Evolutionary conservation across 1,284 basidiomycete genomes (phyloP), one percentile per base, ranked within the genome.

Genomic region (Tremellales sp.): DNA sequence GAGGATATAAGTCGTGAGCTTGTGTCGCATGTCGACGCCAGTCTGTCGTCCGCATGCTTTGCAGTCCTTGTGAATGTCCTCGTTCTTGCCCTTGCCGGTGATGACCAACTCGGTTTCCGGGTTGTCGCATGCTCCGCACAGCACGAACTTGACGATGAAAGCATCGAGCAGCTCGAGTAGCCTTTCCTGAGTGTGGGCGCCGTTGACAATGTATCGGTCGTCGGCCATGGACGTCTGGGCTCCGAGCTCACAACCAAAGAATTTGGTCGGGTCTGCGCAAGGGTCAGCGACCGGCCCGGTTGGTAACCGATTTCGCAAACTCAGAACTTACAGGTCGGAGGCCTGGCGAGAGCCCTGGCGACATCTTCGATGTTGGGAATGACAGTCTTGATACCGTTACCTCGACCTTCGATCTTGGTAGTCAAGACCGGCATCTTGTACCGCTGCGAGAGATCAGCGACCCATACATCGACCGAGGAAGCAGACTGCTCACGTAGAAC

Each of bases 331-430:
- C 78, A 82, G 46, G 90, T 84, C 26, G 96, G 88, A 56, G 96
- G 94, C 57, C 96, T 86, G 72, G 86, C 90, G 65, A 99, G 82
- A 36, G 96, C 91, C 52, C 91, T 86, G 45, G 94, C 90, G 61
- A 99, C 88, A 76, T 98, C 96, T 57, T 90, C 84, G 92, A 99
- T 97, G 78, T 99, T 99, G 41, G 91, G 91, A 49, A 96, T 78
- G 68, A 97, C 92, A 36, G 96, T 99, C 79, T 99, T 99, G 79
- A 99, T 98, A 60, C 96, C 96, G 73, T 99, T 99, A 50, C 96
- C 96, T 76, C 92, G 92, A 65, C 96, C 96, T 77, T 99, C 96
- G 46, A 98, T 93, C 79, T 98, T 98, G 62, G 88, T 97, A 62
- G 84, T 81, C 54, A 98, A 82, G 54, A 93, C 76, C 45, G 96